Percentiles rank a stretch among this genome's conserved stretches.
These are phyloP conservation scores for Poterioochromonas sp. DNA, from an alignment of 352 stramenopile species.

Conservation along the genomic window DNA sequence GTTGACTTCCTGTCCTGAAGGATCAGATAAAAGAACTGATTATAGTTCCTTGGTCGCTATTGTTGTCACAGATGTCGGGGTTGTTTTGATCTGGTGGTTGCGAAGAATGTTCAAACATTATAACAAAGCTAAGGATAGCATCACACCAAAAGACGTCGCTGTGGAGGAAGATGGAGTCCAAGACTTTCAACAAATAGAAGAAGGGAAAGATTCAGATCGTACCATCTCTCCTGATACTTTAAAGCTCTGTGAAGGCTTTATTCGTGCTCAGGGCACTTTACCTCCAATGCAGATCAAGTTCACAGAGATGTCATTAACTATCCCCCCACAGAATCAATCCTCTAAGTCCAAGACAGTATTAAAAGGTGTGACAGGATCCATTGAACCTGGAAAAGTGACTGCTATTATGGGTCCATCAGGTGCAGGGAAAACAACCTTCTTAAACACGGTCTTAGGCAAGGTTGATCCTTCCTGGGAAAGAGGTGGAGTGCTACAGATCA, in stretches of 20 bases:
- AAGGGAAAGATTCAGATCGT: background rate
- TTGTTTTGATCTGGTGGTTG: background rate
- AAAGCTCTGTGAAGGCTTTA: background rate
- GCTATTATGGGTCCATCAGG: conserved; percentile 38
- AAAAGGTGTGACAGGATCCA: background rate
- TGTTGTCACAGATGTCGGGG: background rate
- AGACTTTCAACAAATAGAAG: background rate
- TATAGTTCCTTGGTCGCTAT: background rate
- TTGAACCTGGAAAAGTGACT: background rate
- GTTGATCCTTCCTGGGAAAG: too few species aligned
- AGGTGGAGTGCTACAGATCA: too few species aligned
- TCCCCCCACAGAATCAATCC: background rate
- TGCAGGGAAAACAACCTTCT: conserved; percentile 55
- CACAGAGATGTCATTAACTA: background rate
- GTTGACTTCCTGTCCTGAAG: background rate
- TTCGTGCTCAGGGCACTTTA: background rate
- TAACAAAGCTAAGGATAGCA: background rate
- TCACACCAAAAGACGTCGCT: background rate
- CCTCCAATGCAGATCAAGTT: background rate
- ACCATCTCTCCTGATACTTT: background rate
- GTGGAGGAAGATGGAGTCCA: background rate
- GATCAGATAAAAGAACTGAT: background rate
- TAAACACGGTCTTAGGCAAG: conserved; percentile 52
- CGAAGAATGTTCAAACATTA: background rate
- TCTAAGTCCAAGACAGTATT: background rate